Percentiles rank a stretch among this genome's conserved stretches.
Evolutionary conservation across 805 yeast genomes (phyloP).

Genomic region (Lipomyces mesembrius): DNA sequence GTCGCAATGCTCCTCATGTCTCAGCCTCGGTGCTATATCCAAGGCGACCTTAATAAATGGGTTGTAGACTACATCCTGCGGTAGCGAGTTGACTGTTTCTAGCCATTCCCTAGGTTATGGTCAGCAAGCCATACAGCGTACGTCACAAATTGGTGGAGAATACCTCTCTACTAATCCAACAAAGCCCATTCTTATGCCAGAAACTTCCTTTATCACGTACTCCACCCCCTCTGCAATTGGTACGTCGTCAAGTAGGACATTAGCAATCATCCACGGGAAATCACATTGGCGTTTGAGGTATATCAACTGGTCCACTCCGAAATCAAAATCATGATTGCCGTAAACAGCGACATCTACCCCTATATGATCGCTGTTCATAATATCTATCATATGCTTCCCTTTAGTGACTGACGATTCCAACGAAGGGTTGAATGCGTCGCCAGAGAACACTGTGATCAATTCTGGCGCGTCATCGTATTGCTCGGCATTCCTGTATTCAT

Average conservation of each 20-base stretch:
- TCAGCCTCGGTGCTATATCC: conserved; percentile 21
- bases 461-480: conserved; percentile 28
- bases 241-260: conserved; percentile 23
- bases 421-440: conserved; percentile 39
- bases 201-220: conserved; percentile 21
- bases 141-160: not conserved
- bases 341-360: conserved; percentile 38
- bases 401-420: conserved; percentile 37
- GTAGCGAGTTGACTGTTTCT: conserved; percentile 35
- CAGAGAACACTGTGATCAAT: conserved; percentile 37
- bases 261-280: conserved; percentile 39
- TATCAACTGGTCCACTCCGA: conserved; percentile 36
- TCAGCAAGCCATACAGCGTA: not conserved
- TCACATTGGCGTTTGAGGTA: conserved; percentile 28
- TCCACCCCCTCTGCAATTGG: conserved; percentile 32
- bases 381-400: conserved; percentile 37
- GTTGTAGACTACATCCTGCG: conserved; percentile 28
- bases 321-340: conserved; percentile 40
- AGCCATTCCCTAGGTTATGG: conserved; percentile 37
- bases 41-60: conserved; percentile 30
- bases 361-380: conserved; percentile 25
- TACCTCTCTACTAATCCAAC: conserved; percentile 37
- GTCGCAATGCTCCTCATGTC: conserved; percentile 35
- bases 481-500: conserved; percentile 26
- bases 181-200: conserved; percentile 34